Percentiles rank a stretch among this genome's conserved stretches.
Evolutionary conservation across 108 stramenopile species (phyloP).

Genomic region (Nannochloropsis granulata): DNA sequence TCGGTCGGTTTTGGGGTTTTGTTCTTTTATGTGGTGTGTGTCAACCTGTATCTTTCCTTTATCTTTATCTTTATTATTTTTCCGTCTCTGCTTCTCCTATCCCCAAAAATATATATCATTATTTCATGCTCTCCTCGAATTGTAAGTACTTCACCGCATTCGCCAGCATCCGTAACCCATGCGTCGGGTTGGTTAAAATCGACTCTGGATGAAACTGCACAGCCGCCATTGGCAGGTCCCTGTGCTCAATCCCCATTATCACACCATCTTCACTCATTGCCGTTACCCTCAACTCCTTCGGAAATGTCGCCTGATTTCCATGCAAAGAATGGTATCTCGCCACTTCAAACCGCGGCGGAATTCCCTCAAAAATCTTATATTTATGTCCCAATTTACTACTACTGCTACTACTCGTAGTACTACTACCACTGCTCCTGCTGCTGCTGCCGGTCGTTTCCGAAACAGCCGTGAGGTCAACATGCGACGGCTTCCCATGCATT

Average conservation of each 20-base stretch:
- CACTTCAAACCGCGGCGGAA: constrained; percentile 75
- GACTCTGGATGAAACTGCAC: constrained; percentile 98
- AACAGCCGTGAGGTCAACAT: constrained; percentile 20
- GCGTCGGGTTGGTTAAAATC: constrained; percentile 72
- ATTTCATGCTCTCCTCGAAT: background rate
- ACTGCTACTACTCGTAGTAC: too few species aligned
- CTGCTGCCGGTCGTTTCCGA: background rate
- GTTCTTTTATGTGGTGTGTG: background rate
- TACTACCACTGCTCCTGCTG: too few species aligned
- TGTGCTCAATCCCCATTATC: constrained; percentile 91
- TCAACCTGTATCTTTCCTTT: too few species aligned
- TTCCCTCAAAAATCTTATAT: constrained; percentile 55
- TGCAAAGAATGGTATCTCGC: constrained; percentile 87
- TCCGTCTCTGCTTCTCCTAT: too few species aligned
- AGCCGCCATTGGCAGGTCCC: constrained; percentile 78
- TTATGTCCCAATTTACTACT: background rate
- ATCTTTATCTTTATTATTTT: too few species aligned
- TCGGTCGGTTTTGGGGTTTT: background rate
- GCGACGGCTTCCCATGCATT: constrained; percentile 89
- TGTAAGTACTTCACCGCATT: constrained; percentile 55
- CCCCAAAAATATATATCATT: background rate
- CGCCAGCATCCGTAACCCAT: constrained; percentile 70
- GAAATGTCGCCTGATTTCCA: constrained; percentile 59
- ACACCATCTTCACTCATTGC: constrained; percentile 80
- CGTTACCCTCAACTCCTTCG: constrained; percentile 59